Conservation (phyloP, 306 rosid species). For the Hylodesmum podocarpum region DNA sequence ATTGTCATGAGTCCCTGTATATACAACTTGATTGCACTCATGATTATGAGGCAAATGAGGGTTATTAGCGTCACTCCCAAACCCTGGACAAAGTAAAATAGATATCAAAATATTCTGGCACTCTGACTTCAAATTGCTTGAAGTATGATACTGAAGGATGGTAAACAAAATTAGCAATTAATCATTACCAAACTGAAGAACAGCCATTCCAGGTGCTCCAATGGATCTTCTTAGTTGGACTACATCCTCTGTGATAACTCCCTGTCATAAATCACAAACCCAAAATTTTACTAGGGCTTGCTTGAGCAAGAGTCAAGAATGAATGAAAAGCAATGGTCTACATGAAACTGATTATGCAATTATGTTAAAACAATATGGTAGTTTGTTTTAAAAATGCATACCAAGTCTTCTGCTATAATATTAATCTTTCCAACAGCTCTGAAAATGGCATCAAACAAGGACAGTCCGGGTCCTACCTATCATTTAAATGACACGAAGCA, state of each 20-base stretch:
- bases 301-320: background rate
- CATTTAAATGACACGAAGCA: slow-evolving; percentile 32
- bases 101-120: background rate
- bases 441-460: slow-evolving; percentile 73
- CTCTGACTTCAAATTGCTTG: slow-evolving; percentile 1
- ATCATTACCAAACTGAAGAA: slow-evolving; percentile 86
- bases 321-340: slow-evolving; percentile 12
- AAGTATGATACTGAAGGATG: slow-evolving; percentile 5
- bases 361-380: background rate
- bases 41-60: slow-evolving; percentile 97
- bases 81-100: slow-evolving; percentile 45
- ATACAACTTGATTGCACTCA: slow-evolving; percentile 87
- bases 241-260: slow-evolving; percentile 94
- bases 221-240: slow-evolving; percentile 81
- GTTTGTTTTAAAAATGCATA: slow-evolving; percentile 36
- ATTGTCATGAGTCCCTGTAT: slow-evolving; percentile 96
- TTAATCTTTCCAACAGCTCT: slow-evolving; percentile 74
- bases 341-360: background rate
- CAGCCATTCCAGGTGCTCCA: slow-evolving; percentile 99
- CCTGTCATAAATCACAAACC: slow-evolving; percentile 51
- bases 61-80: slow-evolving; percentile 77
- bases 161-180: slow-evolving; percentile 22
- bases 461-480: slow-evolving; percentile 93
- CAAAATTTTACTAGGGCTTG: background rate
- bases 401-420: slow-evolving; percentile 95